Base-by-base conservation (phyloP, 306 rosid genomes). In the Vigna mungo region DNA sequence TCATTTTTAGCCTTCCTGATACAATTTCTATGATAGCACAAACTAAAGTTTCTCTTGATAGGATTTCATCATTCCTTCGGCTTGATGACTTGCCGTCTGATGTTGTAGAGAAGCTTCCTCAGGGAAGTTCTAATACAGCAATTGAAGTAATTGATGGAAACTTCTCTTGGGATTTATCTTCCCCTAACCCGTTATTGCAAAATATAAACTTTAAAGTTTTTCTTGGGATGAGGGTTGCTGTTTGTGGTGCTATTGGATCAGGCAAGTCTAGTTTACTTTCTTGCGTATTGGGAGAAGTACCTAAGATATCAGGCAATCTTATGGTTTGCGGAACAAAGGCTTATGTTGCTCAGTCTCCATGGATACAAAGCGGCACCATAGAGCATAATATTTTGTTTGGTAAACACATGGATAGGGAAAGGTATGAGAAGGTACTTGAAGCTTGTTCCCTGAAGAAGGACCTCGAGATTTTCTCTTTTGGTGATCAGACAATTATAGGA, bases 351-450 rank as follows among this genome's bases (percentile, higher is more conserved):
- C 98, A 94, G 80, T 94, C 97, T 11, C 92, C 98, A 23, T 94
- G 98, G 97, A 90, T 94, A 84, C 98, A 90, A 63, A 94, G 97
- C 39, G 98, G 97, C 15, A 91, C 85, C 84, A 84, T 94, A 56
- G 98, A 91, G 77, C 88, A 90, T 32, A 94, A 91, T 78, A 90
- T 90, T 74, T 73, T 94, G 80, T 94, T 91, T 80, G 93, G 97
- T 9, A 78, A 81, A 73, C 81, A 76, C 72, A 92, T 94, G 97
- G 91, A 89, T 46, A 86, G 90, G 86, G 91, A 78, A 82, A 84
- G 72, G 85, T 92, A 94, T 52, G 94, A 90, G 15, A 82, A 74
- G 79, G 90, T 94, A 27, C 97, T 94, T 78, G 92, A 94, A 71
- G 97, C 93, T 6, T 92, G 98, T 67, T 89, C 92, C n/a, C 52